Evolutionary conservation across 495 filamentous ascomycete species (phyloP).

Genomic region (Tuber brumale): DNA sequence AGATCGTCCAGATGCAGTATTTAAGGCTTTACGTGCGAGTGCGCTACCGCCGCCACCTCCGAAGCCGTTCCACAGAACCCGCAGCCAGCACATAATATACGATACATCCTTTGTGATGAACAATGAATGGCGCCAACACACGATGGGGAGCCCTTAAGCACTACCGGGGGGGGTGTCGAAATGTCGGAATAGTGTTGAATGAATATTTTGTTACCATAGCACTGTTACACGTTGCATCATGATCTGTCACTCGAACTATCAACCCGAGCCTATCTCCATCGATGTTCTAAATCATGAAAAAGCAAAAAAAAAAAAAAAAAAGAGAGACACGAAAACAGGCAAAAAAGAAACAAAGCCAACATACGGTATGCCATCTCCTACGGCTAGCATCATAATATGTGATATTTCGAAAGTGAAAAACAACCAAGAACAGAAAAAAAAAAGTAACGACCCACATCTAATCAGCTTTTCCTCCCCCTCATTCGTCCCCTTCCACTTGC

Average conservation of each 20-base stretch:
- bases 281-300: neutral
- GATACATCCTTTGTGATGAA: neutral
- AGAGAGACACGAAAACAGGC: neutral
- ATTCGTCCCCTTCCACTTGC: constrained; percentile 13
- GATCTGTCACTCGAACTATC: constrained; percentile 12
- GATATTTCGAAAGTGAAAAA: constrained; percentile 2
- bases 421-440: neutral
- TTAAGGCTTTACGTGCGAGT: neutral
- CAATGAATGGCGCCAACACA: neutral
- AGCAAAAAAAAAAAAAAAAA: neutral
- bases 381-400: neutral
- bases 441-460: neutral
- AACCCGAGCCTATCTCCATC: neutral
- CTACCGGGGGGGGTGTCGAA: neutral
- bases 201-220: neutral
- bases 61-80: neutral
- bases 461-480: constrained; percentile 8
- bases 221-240: constrained; percentile 7
- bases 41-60: neutral
- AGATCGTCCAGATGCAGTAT: neutral
- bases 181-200: neutral
- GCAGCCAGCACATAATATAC: neutral
- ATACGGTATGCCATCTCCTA: neutral
- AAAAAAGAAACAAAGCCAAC: constrained; percentile 5
- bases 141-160: neutral